Base-by-base conservation (phyloP, 1,139 yeast genomes). In the Zygoascus meyerae region DNA sequence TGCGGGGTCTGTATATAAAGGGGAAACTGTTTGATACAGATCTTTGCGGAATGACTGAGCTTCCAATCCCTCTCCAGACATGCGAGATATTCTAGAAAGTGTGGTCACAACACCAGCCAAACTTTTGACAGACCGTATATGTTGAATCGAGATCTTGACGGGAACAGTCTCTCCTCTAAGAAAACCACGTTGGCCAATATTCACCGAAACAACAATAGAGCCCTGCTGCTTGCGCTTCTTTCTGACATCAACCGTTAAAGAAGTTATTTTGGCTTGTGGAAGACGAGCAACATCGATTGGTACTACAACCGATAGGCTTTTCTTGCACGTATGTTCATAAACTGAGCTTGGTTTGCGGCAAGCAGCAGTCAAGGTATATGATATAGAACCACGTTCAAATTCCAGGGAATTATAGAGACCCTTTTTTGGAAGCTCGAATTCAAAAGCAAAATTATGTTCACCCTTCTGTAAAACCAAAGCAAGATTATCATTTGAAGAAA, bases 361-460 rank as follows among this genome's bases (percentile, higher is more conserved):
- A 2, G 78, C 70, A 1, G 86, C 83, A 47, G 78, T 74, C 40
- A 89, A 66, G 31, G 70, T 65, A 62, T 89, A 87, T 8, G 77
- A 65, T n/a, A 89, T 85, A 15, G 86, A 76, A 8, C 97, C 97
- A 56, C 83, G 80, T 54, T 90, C 96, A 59, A 89, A 89, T 55
- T 82, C 85, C 26, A 89, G 76, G 48, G 90, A 81, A 26, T 92
- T 83, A 62, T 74, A 82, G 3, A 86, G 73, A 52, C 85, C 75
- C 55, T 77, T 79, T 55, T 74, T 74, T 1, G 96, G 95, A 28
- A 89, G 71, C 54, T 78, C 81, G 40, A 87, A 86, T 44, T 83
- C 79, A 59, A 89, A 89, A 11, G 95, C 95, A 62, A 89, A 89
- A 34, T 86, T 70, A 64, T 89, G 97, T 59, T 86, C 92, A 28